Base-by-base conservation (phyloP, 768 basidiomycete genomes). In the Crepidotus variabilis region DNA sequence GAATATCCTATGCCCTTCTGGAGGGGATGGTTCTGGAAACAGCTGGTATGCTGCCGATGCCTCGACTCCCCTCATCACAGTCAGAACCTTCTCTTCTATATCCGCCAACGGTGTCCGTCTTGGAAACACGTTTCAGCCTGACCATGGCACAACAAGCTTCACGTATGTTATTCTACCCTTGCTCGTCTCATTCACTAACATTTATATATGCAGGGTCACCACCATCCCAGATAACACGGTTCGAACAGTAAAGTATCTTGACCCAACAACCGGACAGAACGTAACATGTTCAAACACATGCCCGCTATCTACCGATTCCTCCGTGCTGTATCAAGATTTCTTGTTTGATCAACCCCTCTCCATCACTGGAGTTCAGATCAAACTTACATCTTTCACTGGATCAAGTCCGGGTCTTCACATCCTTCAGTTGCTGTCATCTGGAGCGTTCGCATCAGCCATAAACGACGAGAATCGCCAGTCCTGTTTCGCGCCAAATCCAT, bases 301-400 rank as follows among this genome's bases (percentile, higher is more conserved):
- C 69, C 92, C 94, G 0, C 78, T 99, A 39, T 84, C 84, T 4
- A 85, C 85, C 47, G 84, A 97, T 67, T 69, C 89, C 2, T 79
- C 84, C 10, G 72, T 98, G 55, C 79, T 83, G 1, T 98, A 93
- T 67, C 94, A 98, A 70, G 97, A 99, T 70, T 99, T 97, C 74
- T 73, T 97, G 43, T 98, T 98, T 69, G 71, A 78, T 50, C 67
- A 66, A 23, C 67, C 80, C 6, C 67, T 82, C 33, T 72, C 77
- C n/a, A 82, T 98, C 63, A 97, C 94, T 6, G 97, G 97, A 50
- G 84, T 97, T 59, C 88, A 95, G 70, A 77, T 99, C 64, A 88
- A 85, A 54, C 76, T 98, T 18, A 84, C 87, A 7, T 73, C 78
- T 48, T 96, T 88, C 80, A 79, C 75, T 47, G 96, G 94, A 35